Base-by-base conservation (phyloP, 2,329 filamentous ascomycete genomes). In the Exophiala sp. region DNA sequence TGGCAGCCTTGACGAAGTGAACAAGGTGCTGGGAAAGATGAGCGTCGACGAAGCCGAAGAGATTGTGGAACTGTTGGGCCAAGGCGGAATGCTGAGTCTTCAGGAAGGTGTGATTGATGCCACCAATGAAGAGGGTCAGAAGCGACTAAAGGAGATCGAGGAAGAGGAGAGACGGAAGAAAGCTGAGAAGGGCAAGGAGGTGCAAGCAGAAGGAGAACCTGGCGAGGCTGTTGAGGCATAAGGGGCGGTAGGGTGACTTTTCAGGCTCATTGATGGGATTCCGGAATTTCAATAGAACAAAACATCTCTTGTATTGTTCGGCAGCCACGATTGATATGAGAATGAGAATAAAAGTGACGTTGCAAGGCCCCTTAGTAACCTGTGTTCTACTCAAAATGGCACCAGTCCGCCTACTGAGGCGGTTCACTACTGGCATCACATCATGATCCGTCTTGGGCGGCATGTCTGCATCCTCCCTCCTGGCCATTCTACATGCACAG, bases 31-130 rank as follows among this genome's bases (percentile, higher is more conserved):
- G 23, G 89, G 86, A 1, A 85, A 86, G 66, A 90, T 95, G 88
- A 86, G 80, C 59, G 85, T 95, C 1, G 83, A 88, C 23, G 88
- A 94, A 60, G 89, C 89, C 0, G 89, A 95, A 68, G 84, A 88
- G 60, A 73, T 95, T 42, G 87, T 95, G 14, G 85, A 82, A 60
- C 79, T 89, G 64, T 72, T 95, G 54, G 81, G 88, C 23, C 78
- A 93, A 71, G 88, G 88, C 13, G 88, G 87, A 30, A 91, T 96
- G 74, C 70, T 98, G 58, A 95, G 87, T 66, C 68, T 98, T 43
- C 89, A 97, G 66, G 83, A 95, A 64, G 83, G 94, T 43, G 88
- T 98, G 44, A 94, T 98, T 60, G 93, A 98, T 70, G 88, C 89
- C 1, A 98, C 89, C 39, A 95, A 91, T 2, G 84, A 89, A 64